Evolutionary conservation across 2,329 filamentous ascomycete genomes (phyloP), one percentile per base, ranked within the genome.

Genomic region (Teratosphaeria viscida): DNA sequence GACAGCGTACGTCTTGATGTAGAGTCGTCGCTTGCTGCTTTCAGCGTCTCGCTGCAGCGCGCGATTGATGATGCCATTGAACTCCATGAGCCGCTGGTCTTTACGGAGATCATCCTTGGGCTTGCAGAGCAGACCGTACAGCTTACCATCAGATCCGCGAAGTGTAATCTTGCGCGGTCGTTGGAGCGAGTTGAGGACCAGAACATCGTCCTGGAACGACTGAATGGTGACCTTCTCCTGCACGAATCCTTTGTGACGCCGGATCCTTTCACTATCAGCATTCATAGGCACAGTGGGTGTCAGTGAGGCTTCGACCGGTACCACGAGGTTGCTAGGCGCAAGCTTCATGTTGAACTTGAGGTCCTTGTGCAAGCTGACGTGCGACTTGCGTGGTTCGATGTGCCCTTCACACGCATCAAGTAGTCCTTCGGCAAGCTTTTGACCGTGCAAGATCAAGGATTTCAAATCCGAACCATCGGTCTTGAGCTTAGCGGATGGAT

Each of bases 41-140:
- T 96, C 92, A 2, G 92, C 86, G 68, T 97, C 92, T 62, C 89
- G 86, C 71, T 96, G 96, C 59, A 99, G 77, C 2, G 92, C 90
- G 61, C 94, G 84, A 72, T 99, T 99, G 78, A 99, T 97, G 84
- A 97, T 94, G 54, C 88, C 86, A 72, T 97, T 99, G 79, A 99
- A 99, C 71, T 99, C 95, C 92, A 99, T 99, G 23, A 99, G 85
- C 57, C 94, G 90, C 73, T 97, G 92, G 69, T 99, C 95, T 65
- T 95, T 99, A 56, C 94, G 88, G 27, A 99, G 82, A 72, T 99
- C 95, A 72, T 99, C 94, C 73, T 97, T 97, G 8, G 94, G 95
- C 71, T 99, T 99, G 78, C 95, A 95, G 59, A 99, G 81, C 7
- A 99, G 83, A 64, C 90, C 89, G 72, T 99, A 99, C 19, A 82